phyloP scores from a whole-genome alignment of 139 green algal genomes.

The Chlorella sp. region DNA sequence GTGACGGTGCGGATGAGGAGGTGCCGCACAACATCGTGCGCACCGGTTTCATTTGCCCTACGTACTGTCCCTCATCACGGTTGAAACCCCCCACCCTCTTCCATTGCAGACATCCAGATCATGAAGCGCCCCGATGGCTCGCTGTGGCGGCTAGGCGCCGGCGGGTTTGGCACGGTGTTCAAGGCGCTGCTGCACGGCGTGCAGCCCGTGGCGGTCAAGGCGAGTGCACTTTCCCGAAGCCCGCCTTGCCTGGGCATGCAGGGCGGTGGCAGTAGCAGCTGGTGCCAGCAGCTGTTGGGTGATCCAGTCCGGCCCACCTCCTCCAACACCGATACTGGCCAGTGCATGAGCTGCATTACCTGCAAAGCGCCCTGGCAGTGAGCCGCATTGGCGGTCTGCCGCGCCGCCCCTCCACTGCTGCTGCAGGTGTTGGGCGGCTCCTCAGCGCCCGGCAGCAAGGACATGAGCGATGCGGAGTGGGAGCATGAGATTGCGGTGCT shows the following conservation, averaged over 20 bases:
- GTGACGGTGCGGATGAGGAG: background rate
- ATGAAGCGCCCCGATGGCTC: constrained; percentile 40
- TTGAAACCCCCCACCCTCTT: background rate
- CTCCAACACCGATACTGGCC: too few relatives aligned
- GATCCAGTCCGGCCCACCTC: too few relatives aligned
- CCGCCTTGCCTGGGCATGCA: too few relatives aligned
- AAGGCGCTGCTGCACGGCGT: constrained; percentile 50
- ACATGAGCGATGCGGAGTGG: background rate
- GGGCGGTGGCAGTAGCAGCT: too few relatives aligned
- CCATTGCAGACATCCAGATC: constrained; percentile 29
- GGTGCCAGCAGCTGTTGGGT: too few relatives aligned
- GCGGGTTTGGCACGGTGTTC: constrained; percentile 53
- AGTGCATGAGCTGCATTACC: too few relatives aligned
- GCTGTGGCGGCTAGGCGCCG: constrained; percentile 47
- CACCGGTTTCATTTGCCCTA: too few relatives aligned
- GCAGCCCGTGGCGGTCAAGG: constrained; percentile 44
- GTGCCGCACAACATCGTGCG: background rate
- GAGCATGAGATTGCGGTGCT: constrained; percentile 51
- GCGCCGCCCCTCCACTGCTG: too few relatives aligned
- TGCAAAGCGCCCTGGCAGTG: too few relatives aligned
- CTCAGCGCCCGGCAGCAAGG: background rate
- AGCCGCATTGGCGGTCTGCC: too few relatives aligned
- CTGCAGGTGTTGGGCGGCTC: too few relatives aligned
- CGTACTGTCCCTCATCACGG: background rate
- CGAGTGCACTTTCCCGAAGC: background rate